Base-by-base conservation (phyloP, 2,329 filamentous ascomycete genomes). In the Dissoconium aciculare region DNA sequence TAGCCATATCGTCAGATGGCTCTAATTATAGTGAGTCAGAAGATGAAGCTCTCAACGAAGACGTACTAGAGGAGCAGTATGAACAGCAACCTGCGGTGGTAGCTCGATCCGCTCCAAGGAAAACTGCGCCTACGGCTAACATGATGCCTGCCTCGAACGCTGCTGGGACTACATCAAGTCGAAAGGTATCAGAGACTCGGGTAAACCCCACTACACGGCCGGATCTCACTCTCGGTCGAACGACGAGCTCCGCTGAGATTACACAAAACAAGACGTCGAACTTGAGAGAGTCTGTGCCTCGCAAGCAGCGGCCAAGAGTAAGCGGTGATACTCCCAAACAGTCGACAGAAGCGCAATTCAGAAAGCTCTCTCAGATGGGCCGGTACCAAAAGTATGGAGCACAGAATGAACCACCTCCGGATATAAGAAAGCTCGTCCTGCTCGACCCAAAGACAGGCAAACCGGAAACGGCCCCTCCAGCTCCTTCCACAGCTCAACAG, bases 361-460 rank as follows among this genome's bases (percentile, higher is more conserved):
- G 10, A 2, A 42, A 39, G 15, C 30, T 53, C 3, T 34, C 41
- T 2, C 36, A 26, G 3, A 40, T 48, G 26, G 33, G 43, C 19
- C 28, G 41, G 13, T 38, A 39, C 19, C 42, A 45, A n/a, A 42
- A 40, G 5, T 42, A 40, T 26, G 35, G 38, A 10, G 19, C 19
- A n/a, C 23, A 33, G 5, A 46, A 41, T 24, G 51, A 54, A 26
- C 40, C 34, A 14, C 39, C 42, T 4, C 51, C 51, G 5, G 43
- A 52, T 29, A 12, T 41, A 8, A 41, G 34, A 23, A 37, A 36
- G 15, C 38, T 54, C 12, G 38, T 27, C 5, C 39, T 48, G 4
- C 26, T 53, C 8, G 45, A 54, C 37, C 40, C 47, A 4, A 47
- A 37, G 25, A 52, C 49, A 3, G 51, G 51, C 8, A 46, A 39